Conservation (phyloP, 2,329 filamentous ascomycete genomes). For the Claviceps purpurea region DNA sequence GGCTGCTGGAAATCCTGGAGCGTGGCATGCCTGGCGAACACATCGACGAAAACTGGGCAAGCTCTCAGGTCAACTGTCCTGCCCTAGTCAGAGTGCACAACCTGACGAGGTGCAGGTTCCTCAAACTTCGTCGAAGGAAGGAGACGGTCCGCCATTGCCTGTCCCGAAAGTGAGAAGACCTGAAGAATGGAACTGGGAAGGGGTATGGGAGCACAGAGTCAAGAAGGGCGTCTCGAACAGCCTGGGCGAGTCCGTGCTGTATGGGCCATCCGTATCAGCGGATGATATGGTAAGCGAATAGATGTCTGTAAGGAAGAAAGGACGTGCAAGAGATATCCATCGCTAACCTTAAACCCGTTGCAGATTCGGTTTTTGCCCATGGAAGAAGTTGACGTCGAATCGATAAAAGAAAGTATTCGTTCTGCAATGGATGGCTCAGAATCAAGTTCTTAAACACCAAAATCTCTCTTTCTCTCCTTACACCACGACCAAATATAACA, state of each 20-base stretch:
- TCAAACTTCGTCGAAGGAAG: background rate
- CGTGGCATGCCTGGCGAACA: slow-evolving; percentile 86
- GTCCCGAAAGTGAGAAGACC: slow-evolving; percentile 26
- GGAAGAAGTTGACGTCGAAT: slow-evolving; percentile 44
- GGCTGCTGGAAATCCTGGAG: slow-evolving; percentile 77
- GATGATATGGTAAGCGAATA: slow-evolving; percentile 58
- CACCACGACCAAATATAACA: background rate
- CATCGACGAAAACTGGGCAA: slow-evolving; percentile 35
- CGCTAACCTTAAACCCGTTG: slow-evolving; percentile 7
- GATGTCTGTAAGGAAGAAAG: background rate
- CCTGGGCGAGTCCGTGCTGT: slow-evolving; percentile 67
- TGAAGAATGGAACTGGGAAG: slow-evolving; percentile 94
- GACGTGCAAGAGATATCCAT: background rate
- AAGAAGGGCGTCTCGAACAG: slow-evolving; percentile 65
- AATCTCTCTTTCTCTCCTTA: background rate
- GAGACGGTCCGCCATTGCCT: background rate
- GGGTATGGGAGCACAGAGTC: slow-evolving; percentile 87
- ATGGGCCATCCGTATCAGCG: slow-evolving; percentile 44
- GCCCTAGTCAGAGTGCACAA: background rate
- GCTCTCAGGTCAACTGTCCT: slow-evolving; percentile 7
- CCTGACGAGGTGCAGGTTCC: background rate
- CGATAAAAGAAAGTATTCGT: slow-evolving; percentile 44
- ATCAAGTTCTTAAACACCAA: slow-evolving; percentile 4
- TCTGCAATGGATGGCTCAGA: slow-evolving; percentile 30
- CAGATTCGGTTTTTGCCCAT: slow-evolving; percentile 56